Evolutionary conservation across 345 rosid species (phyloP).

Genomic region (Hibiscus syriacus): DNA sequence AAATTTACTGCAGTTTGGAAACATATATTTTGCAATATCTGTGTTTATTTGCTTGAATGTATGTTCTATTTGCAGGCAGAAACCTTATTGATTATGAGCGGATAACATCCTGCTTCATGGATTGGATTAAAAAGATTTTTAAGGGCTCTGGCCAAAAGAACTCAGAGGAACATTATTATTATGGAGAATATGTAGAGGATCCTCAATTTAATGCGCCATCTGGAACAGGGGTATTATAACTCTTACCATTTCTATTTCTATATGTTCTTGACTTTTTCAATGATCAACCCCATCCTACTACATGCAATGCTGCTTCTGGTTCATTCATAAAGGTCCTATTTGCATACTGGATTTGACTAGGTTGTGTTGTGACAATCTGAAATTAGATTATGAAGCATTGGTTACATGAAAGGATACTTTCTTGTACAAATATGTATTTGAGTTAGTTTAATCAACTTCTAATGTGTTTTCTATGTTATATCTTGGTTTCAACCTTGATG

Average conservation of each 20-base stretch:
- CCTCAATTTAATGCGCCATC: conserved; percentile 44
- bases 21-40: not conserved
- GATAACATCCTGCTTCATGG: conserved; percentile 47
- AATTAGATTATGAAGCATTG: not conserved
- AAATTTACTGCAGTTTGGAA: not conserved
- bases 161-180: conserved; percentile 41
- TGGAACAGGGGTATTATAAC: conserved; percentile 53
- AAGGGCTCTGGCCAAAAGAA: conserved; percentile 64
- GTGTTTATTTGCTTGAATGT: conserved; percentile 6
- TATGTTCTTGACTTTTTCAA: not conserved
- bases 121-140: conserved; percentile 80
- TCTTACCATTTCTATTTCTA: not conserved
- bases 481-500: conserved; percentile 2
- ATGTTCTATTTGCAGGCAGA: conserved; percentile 30
- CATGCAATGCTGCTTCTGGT: not conserved
- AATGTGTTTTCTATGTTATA: conserved; percentile 6
- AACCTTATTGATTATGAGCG: conserved; percentile 39
- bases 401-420: not conserved
- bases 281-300: not conserved
- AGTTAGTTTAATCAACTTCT: conserved; percentile 4
- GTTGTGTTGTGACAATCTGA: not conserved
- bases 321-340: not conserved
- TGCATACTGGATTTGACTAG: not conserved
- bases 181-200: conserved; percentile 37
- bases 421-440: not conserved